A percentile compares a stretch with the other conserved stretches of the same genome.
These are phyloP conservation scores for Fusarium annulatum DNA, from an alignment of 2,329 filamentous ascomycete genomes.

Conservation along the genomic window DNA sequence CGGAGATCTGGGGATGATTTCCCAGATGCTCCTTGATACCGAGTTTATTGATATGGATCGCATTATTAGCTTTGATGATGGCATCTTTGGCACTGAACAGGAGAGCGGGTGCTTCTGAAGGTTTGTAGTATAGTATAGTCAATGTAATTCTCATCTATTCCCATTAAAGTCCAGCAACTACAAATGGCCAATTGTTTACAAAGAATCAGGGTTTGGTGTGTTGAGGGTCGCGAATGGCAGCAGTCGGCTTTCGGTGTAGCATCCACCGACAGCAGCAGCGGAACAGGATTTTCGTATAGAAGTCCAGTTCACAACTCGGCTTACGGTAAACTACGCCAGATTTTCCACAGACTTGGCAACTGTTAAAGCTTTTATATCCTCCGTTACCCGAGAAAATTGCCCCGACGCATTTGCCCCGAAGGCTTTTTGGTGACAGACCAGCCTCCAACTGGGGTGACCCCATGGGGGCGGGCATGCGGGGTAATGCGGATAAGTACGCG, in stretches of 20 bases:
- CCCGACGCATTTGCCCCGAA: background rate
- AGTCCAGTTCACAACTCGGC: background rate
- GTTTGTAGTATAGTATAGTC: background rate
- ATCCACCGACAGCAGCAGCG: background rate
- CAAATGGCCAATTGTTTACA: fast-evolving
- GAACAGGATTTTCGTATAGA: background rate
- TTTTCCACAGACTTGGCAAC: background rate
- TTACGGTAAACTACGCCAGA: background rate
- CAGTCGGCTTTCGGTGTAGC: background rate
- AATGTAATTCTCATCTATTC: background rate
- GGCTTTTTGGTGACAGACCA: background rate
- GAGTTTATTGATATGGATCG: background rate
- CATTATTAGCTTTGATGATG: background rate
- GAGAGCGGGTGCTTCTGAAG: background rate
- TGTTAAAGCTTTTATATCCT: background rate
- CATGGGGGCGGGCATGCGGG: background rate
- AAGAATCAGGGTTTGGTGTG: background rate
- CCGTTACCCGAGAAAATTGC: background rate
- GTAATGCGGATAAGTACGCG: background rate
- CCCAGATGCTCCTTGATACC: background rate
- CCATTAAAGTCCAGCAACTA: fast-evolving
- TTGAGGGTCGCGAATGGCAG: background rate
- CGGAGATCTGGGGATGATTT: background rate
- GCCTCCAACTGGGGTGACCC: background rate
- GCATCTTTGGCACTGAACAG: background rate